A percentile compares a stretch with the other conserved stretches of the same genome.
phyloP scores from a whole-genome alignment of 768 basidiomycete genomes.

The Amanita fuliginea region DNA sequence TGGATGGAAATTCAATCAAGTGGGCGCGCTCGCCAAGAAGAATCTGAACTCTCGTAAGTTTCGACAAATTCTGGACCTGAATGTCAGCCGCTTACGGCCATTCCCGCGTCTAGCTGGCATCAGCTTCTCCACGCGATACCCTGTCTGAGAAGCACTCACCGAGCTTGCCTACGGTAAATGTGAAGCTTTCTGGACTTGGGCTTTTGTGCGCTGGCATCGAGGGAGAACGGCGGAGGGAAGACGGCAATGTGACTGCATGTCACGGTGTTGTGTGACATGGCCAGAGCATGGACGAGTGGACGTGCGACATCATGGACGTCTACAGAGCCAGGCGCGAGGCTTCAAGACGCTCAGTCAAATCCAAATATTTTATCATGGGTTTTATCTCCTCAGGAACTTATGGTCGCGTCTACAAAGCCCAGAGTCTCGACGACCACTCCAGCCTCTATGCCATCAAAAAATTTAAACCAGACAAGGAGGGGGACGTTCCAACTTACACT shows the following conservation, averaged over 20 bases:
- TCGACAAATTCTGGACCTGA: not conserved
- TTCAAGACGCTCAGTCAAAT: constrained; percentile 52
- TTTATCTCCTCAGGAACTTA: constrained; percentile 99
- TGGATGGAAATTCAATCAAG: constrained; percentile 94
- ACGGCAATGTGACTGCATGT: not conserved
- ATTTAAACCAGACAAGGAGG: constrained; percentile 99
- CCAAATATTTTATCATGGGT: constrained; percentile 86
- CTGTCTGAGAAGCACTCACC: constrained; percentile 35
- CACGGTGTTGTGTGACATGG: not conserved
- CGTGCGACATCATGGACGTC: constrained; percentile 69
- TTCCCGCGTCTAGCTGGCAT: constrained; percentile 63
- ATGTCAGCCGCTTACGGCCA: constrained; percentile 54
- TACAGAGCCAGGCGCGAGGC: constrained; percentile 76
- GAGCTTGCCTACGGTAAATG: constrained; percentile 92
- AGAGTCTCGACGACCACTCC: constrained; percentile 58
- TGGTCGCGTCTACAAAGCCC: constrained; percentile 97
- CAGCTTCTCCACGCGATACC: not conserved
- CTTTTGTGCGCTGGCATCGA: constrained; percentile 21
- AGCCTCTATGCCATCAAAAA: constrained; percentile 95
- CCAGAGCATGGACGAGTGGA: constrained; percentile 29
- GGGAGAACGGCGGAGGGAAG: not conserved
- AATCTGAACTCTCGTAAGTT: constrained; percentile 44
- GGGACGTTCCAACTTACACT: constrained; percentile 90
- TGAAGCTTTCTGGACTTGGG: constrained; percentile 56
- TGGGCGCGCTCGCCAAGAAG: constrained; percentile 90